Evolutionary conservation across 129 eudicot species (phyloP).

Genomic region (Flaveria bidentis): DNA sequence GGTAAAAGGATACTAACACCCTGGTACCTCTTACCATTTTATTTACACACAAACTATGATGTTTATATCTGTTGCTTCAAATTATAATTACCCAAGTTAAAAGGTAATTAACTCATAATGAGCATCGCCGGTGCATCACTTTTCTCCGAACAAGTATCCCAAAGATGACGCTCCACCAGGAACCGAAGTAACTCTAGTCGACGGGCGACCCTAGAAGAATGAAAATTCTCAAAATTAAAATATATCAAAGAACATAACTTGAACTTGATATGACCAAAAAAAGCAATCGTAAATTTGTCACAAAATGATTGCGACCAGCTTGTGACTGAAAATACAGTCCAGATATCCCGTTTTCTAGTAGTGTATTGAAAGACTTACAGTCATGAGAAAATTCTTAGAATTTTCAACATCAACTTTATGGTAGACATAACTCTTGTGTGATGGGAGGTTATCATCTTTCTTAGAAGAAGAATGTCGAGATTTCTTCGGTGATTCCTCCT

Average conservation of each 20-base stretch:
- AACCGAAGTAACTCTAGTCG: constrained; percentile 61
- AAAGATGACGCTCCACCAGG: constrained; percentile 70
- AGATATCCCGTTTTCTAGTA: no score
- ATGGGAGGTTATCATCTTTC: constrained; percentile 24
- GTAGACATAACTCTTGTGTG: constrained; percentile 32
- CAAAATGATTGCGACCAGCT: no score
- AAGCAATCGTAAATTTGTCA: no score
- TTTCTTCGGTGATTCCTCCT: constrained; percentile 21
- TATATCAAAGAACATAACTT: neutral
- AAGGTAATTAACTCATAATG: neutral
- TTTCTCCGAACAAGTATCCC: constrained; percentile 73
- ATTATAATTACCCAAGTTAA: constrained; percentile 13
- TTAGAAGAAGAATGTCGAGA: constrained; percentile 24
- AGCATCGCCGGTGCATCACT: constrained; percentile 24
- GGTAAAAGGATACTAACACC: neutral
- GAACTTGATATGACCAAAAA: neutral
- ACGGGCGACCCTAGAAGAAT: constrained; percentile 55
- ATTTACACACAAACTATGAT: neutral
- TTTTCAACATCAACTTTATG: constrained; percentile 40
- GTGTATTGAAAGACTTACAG: constrained; percentile 34
- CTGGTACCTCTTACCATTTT: constrained; percentile 14
- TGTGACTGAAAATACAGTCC: no score
- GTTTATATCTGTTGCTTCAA: neutral
- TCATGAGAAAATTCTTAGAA: constrained; percentile 39
- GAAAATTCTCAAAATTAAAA: neutral